These are phyloP conservation scores for Scleroderma bovista DNA, from an alignment of 768 basidiomycete genomes.

Conservation along the genomic window DNA sequence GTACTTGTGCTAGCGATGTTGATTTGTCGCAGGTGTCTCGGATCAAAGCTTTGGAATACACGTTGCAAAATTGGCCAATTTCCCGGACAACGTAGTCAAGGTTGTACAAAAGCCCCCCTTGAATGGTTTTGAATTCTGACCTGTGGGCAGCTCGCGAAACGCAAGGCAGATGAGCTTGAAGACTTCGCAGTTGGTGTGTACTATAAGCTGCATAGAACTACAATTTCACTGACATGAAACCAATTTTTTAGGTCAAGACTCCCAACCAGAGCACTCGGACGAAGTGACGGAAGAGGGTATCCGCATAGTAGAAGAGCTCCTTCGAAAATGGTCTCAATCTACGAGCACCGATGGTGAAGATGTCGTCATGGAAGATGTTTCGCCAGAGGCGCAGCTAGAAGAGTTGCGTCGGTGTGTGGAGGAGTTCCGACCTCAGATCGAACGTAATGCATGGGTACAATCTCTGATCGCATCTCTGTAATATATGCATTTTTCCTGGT, in stretches of 20 bases:
- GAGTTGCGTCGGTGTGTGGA: conserved; percentile 58
- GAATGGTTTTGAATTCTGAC: not conserved
- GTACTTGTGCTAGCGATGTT: not conserved
- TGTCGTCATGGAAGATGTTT: conserved; percentile 47
- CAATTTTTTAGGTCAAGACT: conserved; percentile 18
- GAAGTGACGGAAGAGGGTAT: conserved; percentile 76
- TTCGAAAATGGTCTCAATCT: conserved; percentile 56
- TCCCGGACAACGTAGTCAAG: conserved; percentile 91
- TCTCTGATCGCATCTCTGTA: conserved; percentile 45
- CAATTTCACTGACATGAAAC: not conserved
- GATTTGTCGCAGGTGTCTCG: conserved; percentile 59
- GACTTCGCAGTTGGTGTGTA: conserved; percentile 60
- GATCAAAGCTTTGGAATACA: conserved; percentile 99
- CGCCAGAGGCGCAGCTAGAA: conserved; percentile 32
- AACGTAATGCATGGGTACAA: conserved; percentile 75
- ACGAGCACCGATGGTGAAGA: conserved; percentile 36
- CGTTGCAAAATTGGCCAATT: conserved; percentile 95
- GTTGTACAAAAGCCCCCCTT: conserved; percentile 28
- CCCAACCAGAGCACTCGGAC: conserved; percentile 43
- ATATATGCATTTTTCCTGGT: conserved; percentile 6
- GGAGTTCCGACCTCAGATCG: conserved; percentile 61
- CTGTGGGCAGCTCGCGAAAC: conserved; percentile 66
- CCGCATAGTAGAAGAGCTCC: conserved; percentile 70
- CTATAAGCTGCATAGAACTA: not conserved
- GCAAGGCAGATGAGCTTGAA: conserved; percentile 88